Percentiles rank a stretch among this genome's conserved stretches.
Conservation (phyloP, 2,329 filamentous ascomycete species). For the Talaromyces marneffei region DNA sequence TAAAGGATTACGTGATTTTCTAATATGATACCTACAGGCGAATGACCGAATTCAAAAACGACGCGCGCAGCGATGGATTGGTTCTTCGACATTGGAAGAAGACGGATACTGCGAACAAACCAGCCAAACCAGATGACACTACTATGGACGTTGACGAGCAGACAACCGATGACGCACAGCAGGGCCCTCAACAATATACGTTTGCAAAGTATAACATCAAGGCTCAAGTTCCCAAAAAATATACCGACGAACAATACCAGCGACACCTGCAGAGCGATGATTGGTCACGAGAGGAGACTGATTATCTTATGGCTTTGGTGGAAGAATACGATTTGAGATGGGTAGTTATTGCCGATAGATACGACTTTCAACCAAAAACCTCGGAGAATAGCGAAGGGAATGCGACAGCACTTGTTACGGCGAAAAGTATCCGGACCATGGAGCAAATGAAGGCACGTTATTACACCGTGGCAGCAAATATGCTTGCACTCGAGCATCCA, state of each 20-base stretch:
- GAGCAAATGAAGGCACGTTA: conserved; percentile 90
- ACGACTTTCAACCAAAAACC: conserved; percentile 55
- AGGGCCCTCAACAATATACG: conserved; percentile 43
- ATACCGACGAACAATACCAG: conserved; percentile 82
- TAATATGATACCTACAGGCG: conserved; percentile 52
- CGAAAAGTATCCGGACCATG: conserved; percentile 58
- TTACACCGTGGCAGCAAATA: conserved; percentile 76
- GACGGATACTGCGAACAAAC: conserved; percentile 46
- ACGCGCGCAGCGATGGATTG: conserved; percentile 66
- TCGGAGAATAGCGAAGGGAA: conserved; percentile 24
- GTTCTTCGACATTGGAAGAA: conserved; percentile 75
- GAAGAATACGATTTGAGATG: conserved; percentile 81
- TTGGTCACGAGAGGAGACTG: conserved; percentile 91
- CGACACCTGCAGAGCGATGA: conserved; percentile 65
- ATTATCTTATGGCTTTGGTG: conserved; percentile 74
- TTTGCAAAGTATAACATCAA: conserved; percentile 88
- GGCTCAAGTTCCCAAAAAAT: conserved; percentile 65
- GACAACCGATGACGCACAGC: conserved; percentile 30
- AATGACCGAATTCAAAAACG: conserved; percentile 66
- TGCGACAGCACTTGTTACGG: conserved; percentile 30
- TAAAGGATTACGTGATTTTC: conserved; percentile 52
- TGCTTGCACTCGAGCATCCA: conserved; percentile 74
- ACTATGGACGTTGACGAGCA: conserved; percentile 36
- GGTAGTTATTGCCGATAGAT: conserved; percentile 87
- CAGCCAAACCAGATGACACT: conserved; percentile 29